Evolutionary conservation across 345 rosid species (phyloP).

Genomic region (Excoecaria cochinchinensis): DNA sequence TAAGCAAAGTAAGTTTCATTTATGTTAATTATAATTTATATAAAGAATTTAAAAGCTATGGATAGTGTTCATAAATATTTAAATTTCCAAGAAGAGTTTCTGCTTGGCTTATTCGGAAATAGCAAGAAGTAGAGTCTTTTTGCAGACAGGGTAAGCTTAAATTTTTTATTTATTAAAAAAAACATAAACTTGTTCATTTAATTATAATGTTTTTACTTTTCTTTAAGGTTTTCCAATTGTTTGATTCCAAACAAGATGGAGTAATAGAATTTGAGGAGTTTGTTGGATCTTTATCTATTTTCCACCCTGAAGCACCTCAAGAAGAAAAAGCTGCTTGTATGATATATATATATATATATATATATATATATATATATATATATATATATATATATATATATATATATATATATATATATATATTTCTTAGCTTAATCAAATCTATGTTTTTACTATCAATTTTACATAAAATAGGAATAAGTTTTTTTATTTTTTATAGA

Average conservation of each 20-base stretch:
- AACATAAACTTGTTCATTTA: not conserved
- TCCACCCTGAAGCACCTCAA: conserved; percentile 64
- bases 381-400: too few relatives aligned
- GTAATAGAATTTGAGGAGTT: conserved; percentile 69
- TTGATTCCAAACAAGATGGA: conserved; percentile 61
- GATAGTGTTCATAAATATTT: too few relatives aligned
- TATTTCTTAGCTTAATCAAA: too few relatives aligned
- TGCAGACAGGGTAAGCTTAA: conserved; percentile 39
- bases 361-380: too few relatives aligned
- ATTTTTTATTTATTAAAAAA: not conserved
- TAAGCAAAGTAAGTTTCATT: conserved; percentile 51
- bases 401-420: too few relatives aligned
- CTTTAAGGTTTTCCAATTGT: conserved; percentile 55
- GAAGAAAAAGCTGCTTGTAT: conserved; percentile 57
- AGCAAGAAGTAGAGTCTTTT: conserved; percentile 49
- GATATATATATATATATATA: too few relatives aligned
- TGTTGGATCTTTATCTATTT: conserved; percentile 57
- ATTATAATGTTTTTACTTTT: not conserved
- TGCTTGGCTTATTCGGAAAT: conserved; percentile 57
- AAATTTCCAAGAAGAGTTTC: conserved; percentile 88
- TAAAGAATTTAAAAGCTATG: too few relatives aligned
- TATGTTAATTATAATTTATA: too few relatives aligned
- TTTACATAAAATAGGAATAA: too few relatives aligned
- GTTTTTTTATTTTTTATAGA: too few relatives aligned
- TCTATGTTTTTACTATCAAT: too few relatives aligned